A percentile compares a stretch with the other conserved stretches of the same genome.
phyloP scores from a whole-genome alignment of 2,329 filamentous ascomycete genomes.

The Monilinia laxa region DNA sequence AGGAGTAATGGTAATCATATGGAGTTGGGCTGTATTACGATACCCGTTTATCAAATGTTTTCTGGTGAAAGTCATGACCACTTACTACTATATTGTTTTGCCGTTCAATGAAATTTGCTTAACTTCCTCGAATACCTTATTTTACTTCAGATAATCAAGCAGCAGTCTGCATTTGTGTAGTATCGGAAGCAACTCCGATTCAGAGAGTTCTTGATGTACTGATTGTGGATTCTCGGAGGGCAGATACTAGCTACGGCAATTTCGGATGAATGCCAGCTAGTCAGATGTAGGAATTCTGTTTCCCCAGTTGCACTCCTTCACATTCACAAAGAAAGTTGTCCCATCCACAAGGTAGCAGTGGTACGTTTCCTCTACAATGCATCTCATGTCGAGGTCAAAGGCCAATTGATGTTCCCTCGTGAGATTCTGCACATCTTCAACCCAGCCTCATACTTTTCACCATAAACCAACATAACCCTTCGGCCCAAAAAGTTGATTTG shows the following conservation, averaged over 20 bases:
- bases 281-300: not conserved
- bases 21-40: slow-evolving; percentile 21
- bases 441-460: too few relatives aligned
- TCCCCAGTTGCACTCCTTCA: not conserved
- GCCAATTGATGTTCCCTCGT: not conserved
- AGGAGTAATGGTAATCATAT: slow-evolving; percentile 37
- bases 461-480: not conserved
- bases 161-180: slow-evolving; percentile 11
- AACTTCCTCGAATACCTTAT: not conserved
- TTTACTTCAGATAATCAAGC: not conserved
- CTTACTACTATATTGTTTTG: not conserved
- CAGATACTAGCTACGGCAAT: not conserved
- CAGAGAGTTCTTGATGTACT: not conserved
- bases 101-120: not conserved
- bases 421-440: too few relatives aligned
- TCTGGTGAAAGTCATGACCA: slow-evolving; percentile 5
- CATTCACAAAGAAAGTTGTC: not conserved
- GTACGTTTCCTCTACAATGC: not conserved
- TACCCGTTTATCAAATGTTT: slow-evolving; percentile 23
- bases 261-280: not conserved
- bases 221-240: too few relatives aligned
- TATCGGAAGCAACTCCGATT: not conserved
- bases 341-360: not conserved
- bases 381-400: not conserved
- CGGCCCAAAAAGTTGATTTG: not conserved